Conservation (phyloP, 2,329 filamentous ascomycete species). For the Sclerotinia minor region DNA sequence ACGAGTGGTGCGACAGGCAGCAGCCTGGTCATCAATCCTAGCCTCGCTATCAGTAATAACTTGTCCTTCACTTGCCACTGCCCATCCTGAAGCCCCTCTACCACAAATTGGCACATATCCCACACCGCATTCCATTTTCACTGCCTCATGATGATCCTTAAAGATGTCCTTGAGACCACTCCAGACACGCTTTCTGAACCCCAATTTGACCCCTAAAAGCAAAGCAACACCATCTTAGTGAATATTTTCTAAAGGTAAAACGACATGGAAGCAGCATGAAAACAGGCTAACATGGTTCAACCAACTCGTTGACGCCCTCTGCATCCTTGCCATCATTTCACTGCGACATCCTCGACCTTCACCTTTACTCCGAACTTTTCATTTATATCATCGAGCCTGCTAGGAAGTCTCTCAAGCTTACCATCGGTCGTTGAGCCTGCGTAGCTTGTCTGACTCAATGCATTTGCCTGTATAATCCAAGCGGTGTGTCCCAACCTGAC, state of each 20-base stretch:
- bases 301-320: neutral
- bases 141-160: slow-evolving; percentile 7
- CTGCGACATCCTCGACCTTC: slow-evolving; percentile 4
- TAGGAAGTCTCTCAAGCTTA: slow-evolving; percentile 8
- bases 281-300: neutral
- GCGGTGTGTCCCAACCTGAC: slow-evolving; percentile 28
- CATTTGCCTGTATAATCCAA: slow-evolving; percentile 34
- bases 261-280: neutral
- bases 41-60: neutral
- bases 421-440: slow-evolving; percentile 25
- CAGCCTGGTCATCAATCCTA: neutral
- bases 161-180: slow-evolving; percentile 9
- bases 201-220: slow-evolving; percentile 13
- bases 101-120: slow-evolving; percentile 11
- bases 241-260: slow-evolving; percentile 1
- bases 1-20: neutral
- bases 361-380: neutral
- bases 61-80: neutral
- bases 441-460: slow-evolving; percentile 30
- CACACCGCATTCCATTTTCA: slow-evolving; percentile 9
- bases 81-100: neutral
- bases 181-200: slow-evolving; percentile 4
- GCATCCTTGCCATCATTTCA: too few relatives aligned
- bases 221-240: slow-evolving; percentile 8
- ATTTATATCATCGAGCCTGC: neutral